These are phyloP conservation scores for Chondrus crispus DNA, from an alignment of 23 red algal species.

Conservation along the genomic window DNA sequence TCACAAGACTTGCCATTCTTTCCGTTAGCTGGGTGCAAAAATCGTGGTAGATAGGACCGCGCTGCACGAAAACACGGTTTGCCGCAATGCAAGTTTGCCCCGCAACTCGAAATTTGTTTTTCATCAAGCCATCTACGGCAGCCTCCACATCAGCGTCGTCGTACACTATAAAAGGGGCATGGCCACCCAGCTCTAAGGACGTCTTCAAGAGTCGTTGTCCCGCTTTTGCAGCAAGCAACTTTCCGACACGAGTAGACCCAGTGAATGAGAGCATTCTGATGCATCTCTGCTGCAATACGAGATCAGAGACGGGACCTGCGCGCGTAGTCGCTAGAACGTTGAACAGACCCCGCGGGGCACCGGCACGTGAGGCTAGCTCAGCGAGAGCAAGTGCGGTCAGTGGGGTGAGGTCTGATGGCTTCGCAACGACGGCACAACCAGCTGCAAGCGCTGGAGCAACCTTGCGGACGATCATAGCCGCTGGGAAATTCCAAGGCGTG, in stretches of 20 bases:
- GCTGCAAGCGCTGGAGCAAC: conserved; percentile 80
- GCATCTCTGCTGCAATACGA: background rate
- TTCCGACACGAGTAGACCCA: conserved; percentile 82
- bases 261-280: conserved; percentile 94
- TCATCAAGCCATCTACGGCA: conserved; percentile 55
- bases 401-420: conserved; percentile 79
- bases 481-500: conserved; percentile 96
- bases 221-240: conserved; percentile 35
- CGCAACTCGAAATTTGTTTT: conserved; percentile 66
- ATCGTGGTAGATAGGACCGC: conserved; percentile 43
- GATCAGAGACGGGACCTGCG: conserved; percentile 46
- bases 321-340: conserved; percentile 66
- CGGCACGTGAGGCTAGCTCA: conserved; percentile 72
- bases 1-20: conserved; percentile 16
- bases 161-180: conserved; percentile 85
- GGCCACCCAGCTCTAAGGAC: conserved; percentile 82
- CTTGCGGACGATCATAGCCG: conserved; percentile 89
- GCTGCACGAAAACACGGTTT: conserved; percentile 81
- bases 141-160: conserved; percentile 83
- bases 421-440: conserved; percentile 81
- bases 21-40: conserved; percentile 40
- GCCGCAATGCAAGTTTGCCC: conserved; percentile 95
- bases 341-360: conserved; percentile 67
- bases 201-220: conserved; percentile 50
- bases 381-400: conserved; percentile 84